Evolutionary conservation across 2,329 filamentous ascomycete species (phyloP).

Genomic region (Parafenestella ontariensis): DNA sequence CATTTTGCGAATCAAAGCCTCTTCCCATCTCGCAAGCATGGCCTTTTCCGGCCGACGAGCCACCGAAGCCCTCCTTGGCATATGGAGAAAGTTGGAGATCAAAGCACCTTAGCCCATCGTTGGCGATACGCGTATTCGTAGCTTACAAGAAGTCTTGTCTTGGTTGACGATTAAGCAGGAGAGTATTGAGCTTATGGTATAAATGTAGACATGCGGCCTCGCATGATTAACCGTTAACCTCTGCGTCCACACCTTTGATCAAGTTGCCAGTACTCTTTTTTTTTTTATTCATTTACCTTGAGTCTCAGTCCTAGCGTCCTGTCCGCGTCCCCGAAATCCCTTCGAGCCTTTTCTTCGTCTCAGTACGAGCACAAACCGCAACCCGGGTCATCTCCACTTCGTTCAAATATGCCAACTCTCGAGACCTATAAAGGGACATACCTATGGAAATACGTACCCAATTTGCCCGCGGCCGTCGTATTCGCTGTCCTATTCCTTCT

Average conservation of each 20-base stretch:
- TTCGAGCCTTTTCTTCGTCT: background rate
- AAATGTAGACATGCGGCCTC: background rate
- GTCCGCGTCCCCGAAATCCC: background rate
- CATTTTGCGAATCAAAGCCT: background rate
- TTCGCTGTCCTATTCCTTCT: conserved; percentile 56
- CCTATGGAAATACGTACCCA: conserved; percentile 51
- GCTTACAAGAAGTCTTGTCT: background rate
- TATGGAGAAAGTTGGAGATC: background rate
- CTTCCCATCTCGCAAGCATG: conserved; percentile 1
- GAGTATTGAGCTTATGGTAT: background rate
- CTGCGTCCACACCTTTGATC: background rate
- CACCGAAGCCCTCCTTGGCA: background rate
- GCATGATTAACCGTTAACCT: background rate
- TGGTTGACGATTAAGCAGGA: background rate
- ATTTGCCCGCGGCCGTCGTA: conserved; percentile 53
- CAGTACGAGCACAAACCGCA: background rate
- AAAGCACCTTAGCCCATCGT: background rate
- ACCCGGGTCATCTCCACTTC: background rate
- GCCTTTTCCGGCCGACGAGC: background rate
- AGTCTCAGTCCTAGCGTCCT: background rate
- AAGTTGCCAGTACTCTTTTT: background rate
- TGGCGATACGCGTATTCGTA: conserved; percentile 8
- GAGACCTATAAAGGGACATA: conserved; percentile 17
- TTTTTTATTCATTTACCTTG: background rate
- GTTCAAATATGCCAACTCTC: conserved; percentile 10